Conservation (phyloP, 306 rosid genomes). For the Cucurbita argyrosperma region DNA sequence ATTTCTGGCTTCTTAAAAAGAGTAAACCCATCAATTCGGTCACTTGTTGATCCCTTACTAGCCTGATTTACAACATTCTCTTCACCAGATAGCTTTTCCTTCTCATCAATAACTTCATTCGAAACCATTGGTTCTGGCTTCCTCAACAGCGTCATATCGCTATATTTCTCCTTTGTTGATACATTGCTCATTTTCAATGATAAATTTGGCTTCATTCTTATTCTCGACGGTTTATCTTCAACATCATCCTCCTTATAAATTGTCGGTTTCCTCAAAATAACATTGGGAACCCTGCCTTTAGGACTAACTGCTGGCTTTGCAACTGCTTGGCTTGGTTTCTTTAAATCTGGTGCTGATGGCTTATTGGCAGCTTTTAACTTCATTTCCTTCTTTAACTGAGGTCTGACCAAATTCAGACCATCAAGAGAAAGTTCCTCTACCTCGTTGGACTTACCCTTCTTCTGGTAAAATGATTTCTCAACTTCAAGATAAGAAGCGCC, state of each 20-base stretch:
- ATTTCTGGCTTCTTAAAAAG: conserved; percentile 40
- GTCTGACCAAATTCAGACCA: conserved; percentile 52
- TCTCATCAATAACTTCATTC: conserved; percentile 10
- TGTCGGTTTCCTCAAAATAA: conserved; percentile 67
- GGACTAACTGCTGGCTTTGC: conserved; percentile 21
- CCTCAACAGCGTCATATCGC: conserved; percentile 68
- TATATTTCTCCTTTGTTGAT: conserved; percentile 42
- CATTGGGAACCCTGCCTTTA: conserved; percentile 49
- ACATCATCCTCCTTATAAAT: conserved; percentile 30
- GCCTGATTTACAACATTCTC: conserved; percentile 16
- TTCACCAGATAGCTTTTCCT: conserved; percentile 18
- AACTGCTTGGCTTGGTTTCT: conserved; percentile 24
- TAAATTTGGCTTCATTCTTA: conserved; percentile 65
- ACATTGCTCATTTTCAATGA: conserved; percentile 33
- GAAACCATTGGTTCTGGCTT: conserved; percentile 45
- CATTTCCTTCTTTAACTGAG: conserved; percentile 48
- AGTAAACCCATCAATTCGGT: conserved; percentile 18
- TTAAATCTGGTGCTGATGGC: conserved; percentile 22
- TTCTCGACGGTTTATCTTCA: conserved; percentile 25
- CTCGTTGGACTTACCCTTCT: conserved; percentile 44
- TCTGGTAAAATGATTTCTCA: conserved; percentile 67
- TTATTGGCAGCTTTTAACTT: conserved; percentile 27
- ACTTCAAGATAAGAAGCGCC: conserved; percentile 65
- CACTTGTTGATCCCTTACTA: conserved; percentile 22
- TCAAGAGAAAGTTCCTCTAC: conserved; percentile 69